Evolutionary conservation across 257 asterid species (phyloP).

Genomic region (Gentiana straminea): DNA sequence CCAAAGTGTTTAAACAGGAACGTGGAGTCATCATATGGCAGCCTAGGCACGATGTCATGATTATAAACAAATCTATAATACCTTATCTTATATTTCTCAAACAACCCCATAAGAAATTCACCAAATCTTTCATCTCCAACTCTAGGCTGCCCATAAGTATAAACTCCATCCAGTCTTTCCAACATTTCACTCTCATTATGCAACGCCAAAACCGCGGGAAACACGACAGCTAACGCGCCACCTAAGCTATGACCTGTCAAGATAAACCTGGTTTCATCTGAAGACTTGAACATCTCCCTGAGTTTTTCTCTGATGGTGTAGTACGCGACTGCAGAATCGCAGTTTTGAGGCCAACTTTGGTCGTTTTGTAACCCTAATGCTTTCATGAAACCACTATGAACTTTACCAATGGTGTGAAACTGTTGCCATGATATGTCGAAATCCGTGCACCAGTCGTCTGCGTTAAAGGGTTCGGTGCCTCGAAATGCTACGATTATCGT

Average conservation of each 20-base stretch:
- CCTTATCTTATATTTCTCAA: conserved; percentile 13
- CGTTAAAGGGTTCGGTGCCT: conserved; percentile 20
- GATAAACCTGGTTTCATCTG: conserved; percentile 18
- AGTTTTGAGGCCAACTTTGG: conserved; percentile 19
- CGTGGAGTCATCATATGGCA: conserved; percentile 34
- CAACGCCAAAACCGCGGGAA: conserved; percentile 38
- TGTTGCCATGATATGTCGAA: conserved; percentile 19
- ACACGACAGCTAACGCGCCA: conserved; percentile 49
- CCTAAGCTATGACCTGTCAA: conserved; percentile 72
- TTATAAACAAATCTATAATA: conserved; percentile 51
- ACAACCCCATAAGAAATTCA: conserved; percentile 27
- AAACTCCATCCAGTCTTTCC: conserved; percentile 38
- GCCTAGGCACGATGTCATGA: conserved; percentile 44
- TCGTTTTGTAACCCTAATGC: conserved; percentile 44
- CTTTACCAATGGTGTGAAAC: conserved; percentile 18
- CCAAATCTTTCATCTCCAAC: conserved; percentile 51
- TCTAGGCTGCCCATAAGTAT: conserved; percentile 68
- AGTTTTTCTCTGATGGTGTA: conserved; percentile 28
- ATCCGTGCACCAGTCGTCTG: conserved; percentile 22
- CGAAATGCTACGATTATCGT: conserved; percentile 16
- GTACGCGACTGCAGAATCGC: conserved; percentile 15
- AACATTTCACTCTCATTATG: conserved; percentile 25
- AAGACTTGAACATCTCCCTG: conserved; percentile 5
- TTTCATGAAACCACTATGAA: conserved; percentile 51
- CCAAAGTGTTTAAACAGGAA: conserved; percentile 61